Evolutionary conservation across 495 filamentous ascomycete genomes (phyloP).

Genomic region (Lophiotrema nucula): DNA sequence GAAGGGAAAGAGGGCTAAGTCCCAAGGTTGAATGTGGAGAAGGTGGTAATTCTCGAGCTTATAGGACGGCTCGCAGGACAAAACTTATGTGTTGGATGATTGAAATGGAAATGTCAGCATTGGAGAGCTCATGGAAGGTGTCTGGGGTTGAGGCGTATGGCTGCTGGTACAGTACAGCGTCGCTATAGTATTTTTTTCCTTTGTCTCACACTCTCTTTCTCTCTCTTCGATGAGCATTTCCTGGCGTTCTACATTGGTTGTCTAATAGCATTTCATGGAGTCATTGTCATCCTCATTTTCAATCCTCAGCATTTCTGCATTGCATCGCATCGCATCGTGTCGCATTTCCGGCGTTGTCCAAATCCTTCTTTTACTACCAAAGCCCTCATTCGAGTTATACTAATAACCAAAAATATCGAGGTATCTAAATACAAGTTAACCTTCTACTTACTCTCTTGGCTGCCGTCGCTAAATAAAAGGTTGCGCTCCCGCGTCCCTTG

Average conservation of each 20-base stretch:
- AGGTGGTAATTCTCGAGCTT: slow-evolving; percentile 17
- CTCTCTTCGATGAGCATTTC: not conserved
- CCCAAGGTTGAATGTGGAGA: not conserved
- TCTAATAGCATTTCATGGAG: no score
- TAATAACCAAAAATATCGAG: no score
- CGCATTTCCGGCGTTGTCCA: not conserved
- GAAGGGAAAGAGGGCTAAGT: slow-evolving; percentile 33
- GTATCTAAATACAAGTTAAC: no score
- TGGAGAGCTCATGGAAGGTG: not conserved
- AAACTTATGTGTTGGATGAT: not conserved
- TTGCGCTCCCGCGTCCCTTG: no score
- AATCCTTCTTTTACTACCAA: not conserved
- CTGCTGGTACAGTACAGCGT: not conserved
- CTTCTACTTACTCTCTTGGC: no score
- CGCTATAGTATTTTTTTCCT: not conserved
- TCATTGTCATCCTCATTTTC: not conserved
- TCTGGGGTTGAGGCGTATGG: not conserved
- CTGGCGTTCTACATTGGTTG: not conserved
- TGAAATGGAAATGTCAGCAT: not conserved
- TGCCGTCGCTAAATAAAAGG: no score
- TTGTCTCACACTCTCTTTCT: not conserved
- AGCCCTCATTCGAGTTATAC: no score
- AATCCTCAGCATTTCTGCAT: not conserved
- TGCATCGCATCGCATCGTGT: not conserved
- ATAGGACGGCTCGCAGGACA: slow-evolving; percentile 18